Evolutionary conservation across 345 rosid species (phyloP).

Genomic region (Anastatica hierochuntica): DNA sequence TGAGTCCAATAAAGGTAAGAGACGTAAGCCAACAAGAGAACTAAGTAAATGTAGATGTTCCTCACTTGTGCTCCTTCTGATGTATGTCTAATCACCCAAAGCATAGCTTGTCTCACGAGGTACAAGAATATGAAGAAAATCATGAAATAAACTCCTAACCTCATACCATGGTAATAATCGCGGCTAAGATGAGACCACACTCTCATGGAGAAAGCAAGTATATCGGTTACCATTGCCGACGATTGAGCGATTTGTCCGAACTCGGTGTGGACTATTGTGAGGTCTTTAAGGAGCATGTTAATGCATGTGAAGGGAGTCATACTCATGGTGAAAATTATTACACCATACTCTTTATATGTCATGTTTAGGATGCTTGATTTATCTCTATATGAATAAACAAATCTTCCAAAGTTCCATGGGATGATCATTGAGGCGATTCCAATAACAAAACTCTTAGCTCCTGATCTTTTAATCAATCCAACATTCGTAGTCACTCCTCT

Average conservation of each 20-base stretch:
- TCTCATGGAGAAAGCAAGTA: not conserved
- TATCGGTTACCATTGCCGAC: constrained; percentile 28
- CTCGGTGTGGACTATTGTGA: constrained; percentile 37
- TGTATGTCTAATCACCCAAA: constrained; percentile 27
- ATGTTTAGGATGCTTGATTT: constrained; percentile 1
- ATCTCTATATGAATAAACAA: constrained; percentile 3
- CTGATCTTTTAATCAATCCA: constrained; percentile 3
- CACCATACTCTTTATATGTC: not conserved
- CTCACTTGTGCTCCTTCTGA: constrained; percentile 28
- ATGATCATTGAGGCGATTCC: constrained; percentile 18
- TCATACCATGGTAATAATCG: not conserved
- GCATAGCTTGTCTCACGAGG: constrained; percentile 26
- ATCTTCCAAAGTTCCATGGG: constrained; percentile 15
- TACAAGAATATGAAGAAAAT: not conserved
- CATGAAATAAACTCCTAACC: not conserved
- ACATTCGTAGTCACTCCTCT: constrained; percentile 39
- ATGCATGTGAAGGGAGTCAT: constrained; percentile 35
- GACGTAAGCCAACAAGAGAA: constrained; percentile 8
- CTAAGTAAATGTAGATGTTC: not conserved
- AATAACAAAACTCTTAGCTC: constrained; percentile 8
- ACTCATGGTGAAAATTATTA: constrained; percentile 10
- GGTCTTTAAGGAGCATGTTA: constrained; percentile 34
- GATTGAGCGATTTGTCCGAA: constrained; percentile 35
- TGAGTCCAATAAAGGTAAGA: not conserved
- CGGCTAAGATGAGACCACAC: not conserved